A percentile compares a stretch with the other conserved stretches of the same genome.
Conservation (phyloP, 176 grass and related monocot species). For the Cenchrus fungigraminus region DNA sequence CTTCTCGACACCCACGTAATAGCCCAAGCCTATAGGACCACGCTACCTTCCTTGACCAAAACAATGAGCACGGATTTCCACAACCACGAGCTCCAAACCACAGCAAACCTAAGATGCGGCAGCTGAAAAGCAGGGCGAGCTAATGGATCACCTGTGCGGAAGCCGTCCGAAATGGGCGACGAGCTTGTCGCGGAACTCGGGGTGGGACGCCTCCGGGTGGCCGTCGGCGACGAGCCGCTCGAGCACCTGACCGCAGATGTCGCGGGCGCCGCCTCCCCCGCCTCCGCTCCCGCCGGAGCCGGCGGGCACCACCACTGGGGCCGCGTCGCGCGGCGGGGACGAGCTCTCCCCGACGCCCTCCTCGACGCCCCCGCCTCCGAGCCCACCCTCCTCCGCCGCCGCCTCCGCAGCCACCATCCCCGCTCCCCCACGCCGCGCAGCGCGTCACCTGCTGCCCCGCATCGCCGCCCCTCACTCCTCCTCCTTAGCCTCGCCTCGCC, state of each 20-base stretch:
- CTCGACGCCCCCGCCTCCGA: constrained; percentile 47
- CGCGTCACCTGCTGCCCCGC: constrained; percentile 42
- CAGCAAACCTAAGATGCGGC: constrained; percentile 1
- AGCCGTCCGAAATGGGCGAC: constrained; percentile 78
- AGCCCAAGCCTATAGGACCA: not conserved
- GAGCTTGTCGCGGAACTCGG: constrained; percentile 67
- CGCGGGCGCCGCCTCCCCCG: constrained; percentile 18
- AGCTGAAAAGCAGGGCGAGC: not conserved
- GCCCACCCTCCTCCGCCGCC: constrained; percentile 25
- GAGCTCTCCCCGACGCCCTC: constrained; percentile 98
- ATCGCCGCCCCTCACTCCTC: constrained; percentile 14
- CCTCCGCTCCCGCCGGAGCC: constrained; percentile 45
- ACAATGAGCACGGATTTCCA: constrained; percentile 23
- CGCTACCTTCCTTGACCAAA: constrained; percentile 7
- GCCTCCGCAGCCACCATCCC: constrained; percentile 26
- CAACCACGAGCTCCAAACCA: not conserved
- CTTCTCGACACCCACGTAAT: not conserved
- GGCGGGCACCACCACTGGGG: constrained; percentile 21
- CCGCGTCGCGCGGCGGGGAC: constrained; percentile 59
- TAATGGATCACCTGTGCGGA: constrained; percentile 59
- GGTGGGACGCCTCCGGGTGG: constrained; percentile 69
- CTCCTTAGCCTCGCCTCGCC: not conserved
- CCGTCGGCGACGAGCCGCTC: constrained; percentile 75
- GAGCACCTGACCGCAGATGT: constrained; percentile 61
- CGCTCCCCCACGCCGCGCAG: not conserved